Percentiles rank a stretch among this genome's conserved stretches.
phyloP scores from a whole-genome alignment of 306 rosid species.

The Lathyrus tuberosus region DNA sequence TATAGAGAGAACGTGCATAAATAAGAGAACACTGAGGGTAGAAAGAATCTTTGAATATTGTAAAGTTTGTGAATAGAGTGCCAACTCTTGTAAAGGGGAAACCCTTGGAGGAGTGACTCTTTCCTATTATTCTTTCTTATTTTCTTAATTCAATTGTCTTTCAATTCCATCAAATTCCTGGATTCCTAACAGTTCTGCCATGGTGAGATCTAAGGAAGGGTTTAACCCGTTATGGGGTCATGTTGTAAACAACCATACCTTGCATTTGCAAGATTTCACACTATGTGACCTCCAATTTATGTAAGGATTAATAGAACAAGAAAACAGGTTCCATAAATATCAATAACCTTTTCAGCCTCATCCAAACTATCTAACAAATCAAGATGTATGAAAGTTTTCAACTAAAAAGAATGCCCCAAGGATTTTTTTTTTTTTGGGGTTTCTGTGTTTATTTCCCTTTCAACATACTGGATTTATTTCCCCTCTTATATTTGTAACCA shows the following conservation, averaged over 20 bases:
- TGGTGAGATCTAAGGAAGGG: slow-evolving; percentile 4
- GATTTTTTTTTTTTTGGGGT: not conserved
- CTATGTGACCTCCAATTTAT: not conserved
- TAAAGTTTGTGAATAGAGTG: too few relatives aligned
- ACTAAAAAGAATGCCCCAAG: not conserved
- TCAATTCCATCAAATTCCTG: too few relatives aligned
- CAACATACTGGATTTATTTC: slow-evolving; percentile 9
- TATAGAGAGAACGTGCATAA: too few relatives aligned
- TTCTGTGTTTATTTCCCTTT: slow-evolving; percentile 24
- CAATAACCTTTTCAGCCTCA: not conserved
- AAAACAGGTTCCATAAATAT: slow-evolving; percentile 14
- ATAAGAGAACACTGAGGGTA: too few relatives aligned
- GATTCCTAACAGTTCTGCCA: not conserved
- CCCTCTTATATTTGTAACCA: not conserved
- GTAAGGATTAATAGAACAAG: not conserved
- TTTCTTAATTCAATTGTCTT: too few relatives aligned
- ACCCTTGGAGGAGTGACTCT: too few relatives aligned
- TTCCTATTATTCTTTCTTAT: too few relatives aligned
- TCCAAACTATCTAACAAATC: slow-evolving; percentile 6
- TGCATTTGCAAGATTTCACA: not conserved
- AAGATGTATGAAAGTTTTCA: not conserved
- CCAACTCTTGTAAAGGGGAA: too few relatives aligned
- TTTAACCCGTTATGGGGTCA: not conserved
- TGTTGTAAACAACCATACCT: not conserved
- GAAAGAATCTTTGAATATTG: too few relatives aligned